These are phyloP conservation scores for Pezicula rhizophila DNA, from an alignment of 2,329 filamentous ascomycete genomes.

Conservation along the genomic window DNA sequence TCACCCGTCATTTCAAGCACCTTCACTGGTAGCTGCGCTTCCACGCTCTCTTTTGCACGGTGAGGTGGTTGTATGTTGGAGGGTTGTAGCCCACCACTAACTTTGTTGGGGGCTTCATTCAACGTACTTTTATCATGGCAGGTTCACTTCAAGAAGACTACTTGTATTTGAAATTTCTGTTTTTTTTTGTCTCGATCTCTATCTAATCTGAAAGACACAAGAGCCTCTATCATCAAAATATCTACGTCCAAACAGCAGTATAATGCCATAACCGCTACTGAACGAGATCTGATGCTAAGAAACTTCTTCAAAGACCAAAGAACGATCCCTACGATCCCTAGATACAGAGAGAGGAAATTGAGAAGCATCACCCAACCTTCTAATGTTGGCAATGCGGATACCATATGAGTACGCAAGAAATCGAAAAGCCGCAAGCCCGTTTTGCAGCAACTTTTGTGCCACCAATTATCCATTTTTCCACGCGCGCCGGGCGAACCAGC, in stretches of 20 bases:
- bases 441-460: conserved; percentile 28
- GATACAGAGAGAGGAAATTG: conserved; percentile 25
- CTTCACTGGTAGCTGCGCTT: no score
- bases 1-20: no score
- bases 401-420: conserved; percentile 20
- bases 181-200: conserved; percentile 3
- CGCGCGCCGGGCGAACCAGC: conserved; percentile 29
- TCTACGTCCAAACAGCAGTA: background rate
- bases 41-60: no score
- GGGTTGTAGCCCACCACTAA: no score
- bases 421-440: conserved; percentile 14
- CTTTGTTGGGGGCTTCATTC: no score
- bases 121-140: background rate
- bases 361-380: conserved; percentile 25
- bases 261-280: background rate
- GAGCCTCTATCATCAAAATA: background rate
- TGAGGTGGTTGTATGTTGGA: no score
- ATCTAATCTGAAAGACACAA: background rate
- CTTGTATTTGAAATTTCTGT: background rate
- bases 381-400: conserved; percentile 24
- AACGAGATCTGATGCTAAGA: conserved; percentile 19
- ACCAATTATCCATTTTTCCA: conserved; percentile 24
- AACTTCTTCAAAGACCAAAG: conserved; percentile 19
- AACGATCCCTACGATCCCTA: conserved; percentile 26
- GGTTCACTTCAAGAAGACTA: background rate